A percentile compares a stretch with the other conserved stretches of the same genome.
Evolutionary conservation across 371 early-diverging fungal species (phyloP).

Genomic region (Nematocida sp.): DNA sequence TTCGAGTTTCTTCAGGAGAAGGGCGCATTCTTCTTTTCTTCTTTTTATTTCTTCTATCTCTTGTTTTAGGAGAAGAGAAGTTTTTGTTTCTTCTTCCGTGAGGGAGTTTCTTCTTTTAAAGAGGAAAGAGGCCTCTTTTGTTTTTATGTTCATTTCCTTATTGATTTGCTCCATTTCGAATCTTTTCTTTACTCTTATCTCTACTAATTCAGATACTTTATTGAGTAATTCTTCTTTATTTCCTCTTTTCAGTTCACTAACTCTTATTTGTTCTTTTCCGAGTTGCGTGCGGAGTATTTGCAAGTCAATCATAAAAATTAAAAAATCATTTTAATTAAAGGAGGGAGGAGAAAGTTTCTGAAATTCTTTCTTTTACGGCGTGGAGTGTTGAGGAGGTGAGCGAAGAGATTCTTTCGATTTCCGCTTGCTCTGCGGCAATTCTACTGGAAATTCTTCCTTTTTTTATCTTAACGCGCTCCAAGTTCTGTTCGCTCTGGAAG

Average conservation of each 20-base stretch:
- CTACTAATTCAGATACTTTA: conserved; percentile 55
- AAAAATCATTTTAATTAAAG: neutral
- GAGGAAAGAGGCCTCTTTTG: conserved; percentile 41
- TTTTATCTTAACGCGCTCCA: conserved; percentile 60
- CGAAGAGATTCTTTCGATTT: conserved; percentile 55
- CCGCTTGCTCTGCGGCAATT: conserved; percentile 62
- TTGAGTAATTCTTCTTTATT: conserved; percentile 43
- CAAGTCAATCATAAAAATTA: conserved; percentile 51
- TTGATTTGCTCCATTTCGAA: conserved; percentile 61
- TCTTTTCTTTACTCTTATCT: conserved; percentile 50
- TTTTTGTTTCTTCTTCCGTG: conserved; percentile 16
- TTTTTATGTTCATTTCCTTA: conserved; percentile 56
- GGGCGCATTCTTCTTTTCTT: conserved; percentile 1
- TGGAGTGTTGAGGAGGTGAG: conserved; percentile 20
- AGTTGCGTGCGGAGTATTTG: conserved; percentile 17
- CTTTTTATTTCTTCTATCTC: conserved; percentile 24
- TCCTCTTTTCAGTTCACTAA: conserved; percentile 63
- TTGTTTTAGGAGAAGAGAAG: conserved; percentile 8
- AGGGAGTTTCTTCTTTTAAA: conserved; percentile 40
- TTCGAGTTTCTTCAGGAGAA: conserved; percentile 23
- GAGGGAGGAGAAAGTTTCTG: conserved; percentile 9
- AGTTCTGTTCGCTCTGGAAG: conserved; percentile 62
- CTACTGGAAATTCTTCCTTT: conserved; percentile 54
- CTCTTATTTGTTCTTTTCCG: conserved; percentile 33
- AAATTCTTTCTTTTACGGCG: conserved; percentile 34